A percentile compares a stretch with the other conserved stretches of the same genome.
These are phyloP conservation scores for Trichoderma hamatum DNA, from an alignment of 2,329 filamentous ascomycete genomes.

Conservation along the genomic window DNA sequence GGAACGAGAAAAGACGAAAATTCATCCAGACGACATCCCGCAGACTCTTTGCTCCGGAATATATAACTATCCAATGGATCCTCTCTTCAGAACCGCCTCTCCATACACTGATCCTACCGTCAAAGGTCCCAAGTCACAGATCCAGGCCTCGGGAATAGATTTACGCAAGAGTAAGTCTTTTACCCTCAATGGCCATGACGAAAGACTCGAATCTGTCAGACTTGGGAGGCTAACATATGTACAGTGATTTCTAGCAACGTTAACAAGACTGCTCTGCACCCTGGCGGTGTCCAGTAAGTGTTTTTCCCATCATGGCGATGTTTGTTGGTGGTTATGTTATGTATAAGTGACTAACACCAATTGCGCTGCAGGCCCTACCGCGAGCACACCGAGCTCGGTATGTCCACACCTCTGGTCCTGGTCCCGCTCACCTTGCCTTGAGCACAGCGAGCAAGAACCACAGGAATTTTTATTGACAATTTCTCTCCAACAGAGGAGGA, in stretches of 20 bases:
- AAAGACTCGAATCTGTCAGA: constrained; percentile 8
- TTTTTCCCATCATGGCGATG: neutral
- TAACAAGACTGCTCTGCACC: constrained; percentile 93
- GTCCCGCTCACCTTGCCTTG: constrained; percentile 9
- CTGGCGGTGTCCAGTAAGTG: constrained; percentile 86
- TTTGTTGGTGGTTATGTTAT: neutral
- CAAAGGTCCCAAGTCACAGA: constrained; percentile 46
- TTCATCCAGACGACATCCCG: constrained; percentile 18
- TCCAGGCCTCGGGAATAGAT: constrained; percentile 43
- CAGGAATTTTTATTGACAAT: neutral
- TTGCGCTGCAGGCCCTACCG: constrained; percentile 65
- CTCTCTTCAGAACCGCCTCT: constrained; percentile 44
- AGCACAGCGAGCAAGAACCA: neutral
- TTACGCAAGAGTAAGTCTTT: constrained; percentile 48
- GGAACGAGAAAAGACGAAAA: neutral
- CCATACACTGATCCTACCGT: constrained; percentile 45
- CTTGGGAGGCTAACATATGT: constrained; percentile 26
- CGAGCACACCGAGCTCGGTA: constrained; percentile 90
- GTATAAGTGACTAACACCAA: constrained; percentile 33
- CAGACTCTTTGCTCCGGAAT: constrained; percentile 36
- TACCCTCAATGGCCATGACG: constrained; percentile 1
- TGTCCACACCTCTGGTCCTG: constrained; percentile 30
- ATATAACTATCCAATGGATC: constrained; percentile 46
- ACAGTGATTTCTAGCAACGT: constrained; percentile 61
- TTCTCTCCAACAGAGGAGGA: constrained; percentile 68